A percentile compares a stretch with the other conserved stretches of the same genome.
phyloP scores from a whole-genome alignment of 148 eudicot genomes.

The Spergularia bocconei region DNA sequence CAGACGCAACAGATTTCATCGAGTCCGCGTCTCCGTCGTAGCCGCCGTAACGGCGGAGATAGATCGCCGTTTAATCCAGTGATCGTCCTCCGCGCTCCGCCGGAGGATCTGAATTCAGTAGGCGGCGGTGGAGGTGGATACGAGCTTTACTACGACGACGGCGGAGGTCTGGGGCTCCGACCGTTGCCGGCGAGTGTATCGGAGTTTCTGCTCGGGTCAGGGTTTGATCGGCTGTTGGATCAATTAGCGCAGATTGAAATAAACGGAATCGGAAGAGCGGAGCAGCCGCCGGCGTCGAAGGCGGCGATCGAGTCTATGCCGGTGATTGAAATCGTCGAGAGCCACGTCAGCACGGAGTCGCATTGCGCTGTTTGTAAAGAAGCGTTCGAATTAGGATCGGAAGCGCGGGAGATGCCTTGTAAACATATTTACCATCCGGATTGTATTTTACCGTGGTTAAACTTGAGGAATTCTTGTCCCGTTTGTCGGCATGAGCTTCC shows the following conservation, averaged over 20 bases:
- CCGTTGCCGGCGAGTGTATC: slow-evolving; percentile 71
- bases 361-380: slow-evolving; percentile 86
- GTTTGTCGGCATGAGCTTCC: slow-evolving; percentile 76
- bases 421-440: slow-evolving; percentile 76
- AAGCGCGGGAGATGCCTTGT: slow-evolving; percentile 81
- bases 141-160: slow-evolving; percentile 85
- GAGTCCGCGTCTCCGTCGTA: slow-evolving; percentile 43
- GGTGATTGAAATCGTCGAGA: slow-evolving; percentile 41
- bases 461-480: slow-evolving; percentile 69
- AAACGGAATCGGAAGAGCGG: slow-evolving; percentile 52
- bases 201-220: slow-evolving; percentile 74
- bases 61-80: slow-evolving; percentile 94
- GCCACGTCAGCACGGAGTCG: slow-evolving; percentile 41
- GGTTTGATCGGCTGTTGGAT: slow-evolving; percentile 70
- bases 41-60: slow-evolving; percentile 59
- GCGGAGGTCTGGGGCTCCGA: slow-evolving; percentile 70
- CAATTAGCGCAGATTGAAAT: slow-evolving; percentile 62
- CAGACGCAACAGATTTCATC: slow-evolving; percentile 15
- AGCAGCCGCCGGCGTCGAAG: slow-evolving; percentile 84
- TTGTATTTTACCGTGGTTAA: slow-evolving; percentile 79
- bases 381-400: slow-evolving; percentile 57
- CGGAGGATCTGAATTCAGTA: slow-evolving; percentile 18
- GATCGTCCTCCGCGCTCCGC: slow-evolving; percentile 71
- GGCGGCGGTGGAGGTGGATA: slow-evolving; percentile 43
- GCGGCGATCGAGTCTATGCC: slow-evolving; percentile 81